Conservation (phyloP, 2,329 filamentous ascomycete genomes). For the Pleurostoma richardsiae region DNA sequence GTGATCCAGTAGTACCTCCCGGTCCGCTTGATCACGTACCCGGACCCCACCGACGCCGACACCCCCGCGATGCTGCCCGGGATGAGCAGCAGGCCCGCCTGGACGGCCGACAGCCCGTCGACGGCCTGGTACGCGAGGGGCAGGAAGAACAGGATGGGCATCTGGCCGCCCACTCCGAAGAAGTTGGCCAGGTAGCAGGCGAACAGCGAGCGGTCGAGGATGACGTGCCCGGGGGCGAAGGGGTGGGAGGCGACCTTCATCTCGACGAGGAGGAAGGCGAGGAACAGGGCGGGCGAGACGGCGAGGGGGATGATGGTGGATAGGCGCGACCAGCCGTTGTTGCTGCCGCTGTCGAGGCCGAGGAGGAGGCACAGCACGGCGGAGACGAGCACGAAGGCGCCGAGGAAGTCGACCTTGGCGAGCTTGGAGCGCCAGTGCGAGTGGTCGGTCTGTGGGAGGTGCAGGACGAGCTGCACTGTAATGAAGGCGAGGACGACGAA, state of each 20-base stretch:
- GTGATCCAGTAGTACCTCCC: conserved; percentile 70
- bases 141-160: conserved; percentile 63
- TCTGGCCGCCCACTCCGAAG: conserved; percentile 57
- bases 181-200: conserved; percentile 69
- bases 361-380: conserved; percentile 48
- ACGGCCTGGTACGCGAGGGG: conserved; percentile 75
- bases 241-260: conserved; percentile 62
- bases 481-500: conserved; percentile 61
- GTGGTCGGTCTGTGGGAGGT: conserved; percentile 53
- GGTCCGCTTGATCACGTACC: conserved; percentile 63
- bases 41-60: conserved; percentile 57
- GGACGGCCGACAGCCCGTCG: conserved; percentile 56
- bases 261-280: conserved; percentile 65
- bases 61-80: conserved; percentile 60
- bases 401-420: conserved; percentile 15
- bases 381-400: conserved; percentile 22
- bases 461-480: conserved; percentile 56
- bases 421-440: conserved; percentile 59
- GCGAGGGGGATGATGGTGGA: conserved; percentile 54
- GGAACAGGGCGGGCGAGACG: conserved; percentile 53
- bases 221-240: conserved; percentile 70
- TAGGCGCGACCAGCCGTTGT: conserved; percentile 59
- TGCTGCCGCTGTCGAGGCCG: conserved; percentile 69
- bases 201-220: conserved; percentile 62
- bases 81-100: conserved; percentile 60